phyloP scores from a whole-genome alignment of 2,329 filamentous ascomycete species.

The Penicillium occitanis region DNA sequence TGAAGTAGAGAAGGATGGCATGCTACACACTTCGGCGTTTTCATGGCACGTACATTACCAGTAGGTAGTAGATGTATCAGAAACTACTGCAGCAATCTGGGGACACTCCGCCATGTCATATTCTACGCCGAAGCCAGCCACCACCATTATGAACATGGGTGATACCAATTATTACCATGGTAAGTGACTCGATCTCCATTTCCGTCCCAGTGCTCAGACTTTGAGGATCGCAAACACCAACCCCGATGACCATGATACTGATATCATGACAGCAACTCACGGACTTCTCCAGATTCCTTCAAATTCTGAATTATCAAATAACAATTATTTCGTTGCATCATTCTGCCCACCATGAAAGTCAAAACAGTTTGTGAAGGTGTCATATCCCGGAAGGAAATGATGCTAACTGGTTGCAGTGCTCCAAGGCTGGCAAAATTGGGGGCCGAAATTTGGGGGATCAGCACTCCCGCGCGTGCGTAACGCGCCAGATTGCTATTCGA shows the following conservation, averaged over 20 bases:
- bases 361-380: neutral
- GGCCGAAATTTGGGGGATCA: slow-evolving; percentile 6
- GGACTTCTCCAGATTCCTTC: neutral
- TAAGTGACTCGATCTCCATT: neutral
- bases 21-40: neutral
- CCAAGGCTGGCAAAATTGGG: neutral
- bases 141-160: neutral
- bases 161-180: no score
- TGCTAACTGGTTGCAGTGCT: neutral
- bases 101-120: neutral
- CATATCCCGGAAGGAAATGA: neutral
- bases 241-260: neutral
- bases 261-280: neutral
- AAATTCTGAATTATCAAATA: neutral
- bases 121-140: neutral
- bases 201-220: neutral
- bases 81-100: neutral
- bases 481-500: neutral
- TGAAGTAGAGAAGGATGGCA: neutral
- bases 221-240: neutral
- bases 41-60: neutral
- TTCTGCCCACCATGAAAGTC: neutral
- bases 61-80: neutral
- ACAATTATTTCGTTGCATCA: neutral
- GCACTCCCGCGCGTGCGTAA: neutral